Conservation (phyloP, 2,329 filamentous ascomycete species). For the Aspergillus amoenus region DNA sequence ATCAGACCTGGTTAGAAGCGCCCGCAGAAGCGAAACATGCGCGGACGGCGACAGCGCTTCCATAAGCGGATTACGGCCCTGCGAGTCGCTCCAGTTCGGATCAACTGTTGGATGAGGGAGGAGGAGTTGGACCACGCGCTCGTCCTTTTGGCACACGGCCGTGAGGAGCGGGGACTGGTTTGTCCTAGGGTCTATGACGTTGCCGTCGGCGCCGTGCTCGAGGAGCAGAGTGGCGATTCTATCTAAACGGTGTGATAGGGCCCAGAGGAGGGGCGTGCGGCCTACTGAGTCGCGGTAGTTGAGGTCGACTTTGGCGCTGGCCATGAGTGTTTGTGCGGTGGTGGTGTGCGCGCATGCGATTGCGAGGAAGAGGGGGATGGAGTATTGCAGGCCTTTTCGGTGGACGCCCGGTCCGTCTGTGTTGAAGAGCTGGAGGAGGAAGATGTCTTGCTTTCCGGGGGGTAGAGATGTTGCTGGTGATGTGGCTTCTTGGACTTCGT, state of each 20-base stretch:
- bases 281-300: background rate
- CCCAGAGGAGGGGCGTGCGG: background rate
- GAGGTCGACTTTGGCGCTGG: background rate
- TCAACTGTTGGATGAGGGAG: background rate
- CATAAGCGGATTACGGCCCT: background rate
- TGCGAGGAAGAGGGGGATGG: conserved; percentile 2
- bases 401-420: background rate
- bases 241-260: background rate
- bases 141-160: background rate
- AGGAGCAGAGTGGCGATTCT: background rate
- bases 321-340: background rate
- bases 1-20: background rate
- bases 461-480: background rate
- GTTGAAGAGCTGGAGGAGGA: background rate
- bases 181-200: background rate
- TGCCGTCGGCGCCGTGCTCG: background rate
- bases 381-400: background rate
- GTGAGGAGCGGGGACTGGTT: background rate
- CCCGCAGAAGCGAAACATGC: background rate
- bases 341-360: background rate
- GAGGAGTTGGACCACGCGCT: background rate
- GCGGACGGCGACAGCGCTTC: background rate
- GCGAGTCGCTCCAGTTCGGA: background rate
- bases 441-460: background rate
- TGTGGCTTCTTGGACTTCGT: background rate